A percentile compares a stretch with the other conserved stretches of the same genome.
phyloP scores from a whole-genome alignment of 768 basidiomycete genomes.

The Mrakia frigida region DNA sequence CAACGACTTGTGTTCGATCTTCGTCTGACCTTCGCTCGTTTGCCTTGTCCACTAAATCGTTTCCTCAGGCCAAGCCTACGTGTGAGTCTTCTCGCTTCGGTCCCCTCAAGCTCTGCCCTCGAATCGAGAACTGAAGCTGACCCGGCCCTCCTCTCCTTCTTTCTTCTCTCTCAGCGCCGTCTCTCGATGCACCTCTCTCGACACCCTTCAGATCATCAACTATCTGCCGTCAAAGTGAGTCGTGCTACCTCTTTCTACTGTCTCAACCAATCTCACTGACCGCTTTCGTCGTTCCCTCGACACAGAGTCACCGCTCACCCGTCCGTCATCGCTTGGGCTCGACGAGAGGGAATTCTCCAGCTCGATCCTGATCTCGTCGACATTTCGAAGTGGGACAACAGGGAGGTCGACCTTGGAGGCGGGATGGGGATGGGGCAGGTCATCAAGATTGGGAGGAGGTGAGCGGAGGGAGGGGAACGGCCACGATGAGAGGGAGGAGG shows the following conservation, averaged over 20 bases:
- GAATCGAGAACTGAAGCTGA: not conserved
- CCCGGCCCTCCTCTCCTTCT: not conserved
- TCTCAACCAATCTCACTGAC: not conserved
- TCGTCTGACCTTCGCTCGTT: no score
- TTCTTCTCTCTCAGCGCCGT: constrained; percentile 3
- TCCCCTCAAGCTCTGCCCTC: not conserved
- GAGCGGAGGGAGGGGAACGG: not conserved
- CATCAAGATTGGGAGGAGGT: not conserved
- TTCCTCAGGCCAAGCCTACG: constrained; percentile 15
- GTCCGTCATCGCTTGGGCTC: not conserved
- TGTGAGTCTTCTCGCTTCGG: not conserved
- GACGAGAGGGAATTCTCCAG: not conserved
- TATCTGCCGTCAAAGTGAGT: not conserved
- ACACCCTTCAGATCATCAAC: constrained; percentile 24
- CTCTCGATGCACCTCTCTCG: constrained; percentile 15
- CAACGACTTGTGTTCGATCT: not conserved
- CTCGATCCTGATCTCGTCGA: not conserved
- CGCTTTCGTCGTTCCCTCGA: not conserved
- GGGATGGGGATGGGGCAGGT: constrained; percentile 9
- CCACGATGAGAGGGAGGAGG: no score
- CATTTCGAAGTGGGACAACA: not conserved
- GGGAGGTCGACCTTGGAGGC: constrained; percentile 2
- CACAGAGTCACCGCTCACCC: not conserved
- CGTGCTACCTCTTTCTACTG: not conserved
- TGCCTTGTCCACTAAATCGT: no score